Percentiles rank a stretch among this genome's conserved stretches.
phyloP scores from a whole-genome alignment of 306 rosid species.

The Vachellia pachyceras region DNA sequence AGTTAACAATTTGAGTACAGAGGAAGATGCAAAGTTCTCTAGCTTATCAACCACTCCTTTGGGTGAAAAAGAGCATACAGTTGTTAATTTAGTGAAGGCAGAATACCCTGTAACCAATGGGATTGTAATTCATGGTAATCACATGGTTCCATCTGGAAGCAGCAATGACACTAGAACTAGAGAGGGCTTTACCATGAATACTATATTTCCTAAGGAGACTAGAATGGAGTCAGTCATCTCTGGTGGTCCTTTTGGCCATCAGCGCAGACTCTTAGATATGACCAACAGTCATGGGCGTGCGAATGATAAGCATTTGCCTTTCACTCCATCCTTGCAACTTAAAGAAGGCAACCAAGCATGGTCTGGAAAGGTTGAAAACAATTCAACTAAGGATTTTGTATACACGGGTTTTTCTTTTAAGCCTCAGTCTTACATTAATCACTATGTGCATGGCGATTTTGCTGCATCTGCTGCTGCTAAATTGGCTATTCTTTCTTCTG shows the following conservation, averaged over 20 bases:
- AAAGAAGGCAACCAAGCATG: constrained; percentile 49
- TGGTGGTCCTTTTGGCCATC: constrained; percentile 51
- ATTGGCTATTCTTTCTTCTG: constrained; percentile 70
- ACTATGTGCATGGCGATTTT: constrained; percentile 88
- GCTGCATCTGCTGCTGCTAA: constrained; percentile 97
- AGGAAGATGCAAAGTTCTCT: constrained; percentile 41
- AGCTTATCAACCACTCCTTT: constrained; percentile 35
- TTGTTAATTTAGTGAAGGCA: constrained; percentile 40
- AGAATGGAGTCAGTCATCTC: constrained; percentile 36
- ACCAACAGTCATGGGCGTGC: constrained; percentile 43
- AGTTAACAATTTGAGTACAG: constrained; percentile 33
- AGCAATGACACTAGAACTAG: constrained; percentile 35
- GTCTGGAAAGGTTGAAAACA: constrained; percentile 50
- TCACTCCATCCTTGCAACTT: constrained; percentile 51
- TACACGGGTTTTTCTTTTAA: constrained; percentile 71
- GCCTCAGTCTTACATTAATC: constrained; percentile 75
- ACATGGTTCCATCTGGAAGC: constrained; percentile 45
- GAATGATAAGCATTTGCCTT: constrained; percentile 42
- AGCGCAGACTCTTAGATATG: constrained; percentile 37
- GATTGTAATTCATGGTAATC: constrained; percentile 38
- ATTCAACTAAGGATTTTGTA: constrained; percentile 41
- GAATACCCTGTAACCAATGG: constrained; percentile 33
- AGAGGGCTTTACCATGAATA: constrained; percentile 37
- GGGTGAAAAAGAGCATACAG: constrained; percentile 39
- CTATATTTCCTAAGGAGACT: constrained; percentile 49